phyloP scores from a whole-genome alignment of 305 asterid genomes.

The Fraxinus velutina region DNA sequence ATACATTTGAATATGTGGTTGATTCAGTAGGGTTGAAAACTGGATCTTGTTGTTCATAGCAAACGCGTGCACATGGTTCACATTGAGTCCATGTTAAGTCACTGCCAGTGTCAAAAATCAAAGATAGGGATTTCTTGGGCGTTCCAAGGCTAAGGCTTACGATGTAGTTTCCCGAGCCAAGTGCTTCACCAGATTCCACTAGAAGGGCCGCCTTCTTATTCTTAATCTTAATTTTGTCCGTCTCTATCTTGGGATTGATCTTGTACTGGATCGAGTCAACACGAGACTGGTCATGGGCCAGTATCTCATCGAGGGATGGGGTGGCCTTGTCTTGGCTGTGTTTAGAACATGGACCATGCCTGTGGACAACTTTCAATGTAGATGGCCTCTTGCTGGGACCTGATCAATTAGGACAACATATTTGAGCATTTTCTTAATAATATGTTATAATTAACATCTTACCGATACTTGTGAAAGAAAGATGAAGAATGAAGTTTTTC shows the following conservation, averaged over 20 bases:
- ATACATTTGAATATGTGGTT: conserved; percentile 48
- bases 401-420: conserved; percentile 10
- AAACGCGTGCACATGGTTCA: conserved; percentile 46
- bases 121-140: conserved; percentile 40
- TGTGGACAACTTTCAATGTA: conserved; percentile 45
- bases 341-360: conserved; percentile 56
- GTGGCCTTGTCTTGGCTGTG: conserved; percentile 22
- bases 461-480: neutral
- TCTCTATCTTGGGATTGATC: conserved; percentile 17
- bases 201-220: conserved; percentile 50
- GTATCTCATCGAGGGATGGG: conserved; percentile 39
- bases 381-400: conserved; percentile 46
- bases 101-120: conserved; percentile 76
- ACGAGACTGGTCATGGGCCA: conserved; percentile 49
- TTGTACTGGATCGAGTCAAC: conserved; percentile 49
- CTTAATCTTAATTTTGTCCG: neutral
- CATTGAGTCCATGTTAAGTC: conserved; percentile 83
- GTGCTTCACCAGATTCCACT: conserved; percentile 34
- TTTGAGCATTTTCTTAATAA: neutral
- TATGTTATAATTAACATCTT: neutral
- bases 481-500: neutral
- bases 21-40: conserved; percentile 57
- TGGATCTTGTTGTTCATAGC: conserved; percentile 59
- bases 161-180: conserved; percentile 50
- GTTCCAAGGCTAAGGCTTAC: conserved; percentile 59